phyloP scores from a whole-genome alignment of 1,284 basidiomycete species.

The Leccinum huronense region DNA sequence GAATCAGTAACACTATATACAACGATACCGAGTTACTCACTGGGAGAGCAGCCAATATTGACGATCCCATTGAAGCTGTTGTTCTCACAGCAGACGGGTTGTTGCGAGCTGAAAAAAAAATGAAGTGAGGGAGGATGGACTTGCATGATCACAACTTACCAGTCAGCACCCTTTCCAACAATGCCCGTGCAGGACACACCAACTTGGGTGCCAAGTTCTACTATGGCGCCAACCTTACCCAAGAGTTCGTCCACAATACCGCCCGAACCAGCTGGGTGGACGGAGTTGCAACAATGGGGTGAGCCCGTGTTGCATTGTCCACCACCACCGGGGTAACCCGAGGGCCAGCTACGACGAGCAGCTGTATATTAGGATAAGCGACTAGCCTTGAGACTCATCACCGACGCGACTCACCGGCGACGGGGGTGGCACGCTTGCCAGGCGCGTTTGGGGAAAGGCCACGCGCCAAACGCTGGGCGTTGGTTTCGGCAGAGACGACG shows the following conservation, averaged over 20 bases:
- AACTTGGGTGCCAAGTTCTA: constrained; percentile 15
- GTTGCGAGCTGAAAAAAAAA: constrained; percentile 31
- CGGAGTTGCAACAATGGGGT: constrained; percentile 42
- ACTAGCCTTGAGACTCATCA: not conserved
- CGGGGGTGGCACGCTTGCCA: constrained; percentile 20
- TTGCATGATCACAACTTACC: constrained; percentile 29
- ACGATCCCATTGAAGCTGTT: constrained; percentile 44
- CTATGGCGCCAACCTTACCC: not conserved
- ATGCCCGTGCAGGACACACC: constrained; percentile 42
- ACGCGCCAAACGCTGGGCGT: constrained; percentile 50
- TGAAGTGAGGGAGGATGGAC: not conserved
- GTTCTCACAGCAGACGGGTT: constrained; percentile 47
- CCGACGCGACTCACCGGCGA: constrained; percentile 20
- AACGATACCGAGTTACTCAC: constrained; percentile 34
- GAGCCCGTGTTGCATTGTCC: constrained; percentile 39
- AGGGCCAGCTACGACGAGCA: constrained; percentile 32
- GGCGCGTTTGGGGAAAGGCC: constrained; percentile 43
- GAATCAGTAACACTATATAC: constrained; percentile 1
- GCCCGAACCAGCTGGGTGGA: constrained; percentile 14
- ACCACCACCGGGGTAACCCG: constrained; percentile 21
- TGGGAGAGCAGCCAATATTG: constrained; percentile 42
- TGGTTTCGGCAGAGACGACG: constrained; percentile 44
- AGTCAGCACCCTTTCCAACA: constrained; percentile 30
- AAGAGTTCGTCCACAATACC: not conserved
- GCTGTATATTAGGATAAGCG: constrained; percentile 21